Base-by-base conservation (phyloP, 345 rosid genomes). In the Hypericum perforatum region DNA sequence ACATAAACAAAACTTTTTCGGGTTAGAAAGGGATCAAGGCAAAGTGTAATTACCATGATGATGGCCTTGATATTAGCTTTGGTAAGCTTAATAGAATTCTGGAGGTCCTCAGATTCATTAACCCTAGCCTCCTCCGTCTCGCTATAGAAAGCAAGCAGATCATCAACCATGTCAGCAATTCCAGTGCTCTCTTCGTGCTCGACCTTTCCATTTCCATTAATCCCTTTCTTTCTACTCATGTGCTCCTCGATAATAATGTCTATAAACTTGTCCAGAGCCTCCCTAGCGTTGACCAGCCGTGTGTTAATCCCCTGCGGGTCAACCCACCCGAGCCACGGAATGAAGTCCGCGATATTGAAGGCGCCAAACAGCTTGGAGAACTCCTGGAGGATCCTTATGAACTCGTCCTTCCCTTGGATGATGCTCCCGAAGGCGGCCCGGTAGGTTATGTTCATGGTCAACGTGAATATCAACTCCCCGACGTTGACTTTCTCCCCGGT, bases 291-390 rank as follows among this genome's bases (percentile, higher is more conserved):
- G 8, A 42, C 67, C 0, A 85, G 75, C 55, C 98, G 67, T 5
- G 40, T 16, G 56, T 63, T 75, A 41, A 87, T 73, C n/a, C 96
- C 94, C 32, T 84, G 85, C 0, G 83, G 78, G 52, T 81, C 98
- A 3, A 77, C 56, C 84, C 89, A 71, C 4, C 71, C 68, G n/a
- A 91, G 71, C 61, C 60, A 72, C 10, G 95, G 96, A 15, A 91
- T 68, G 54, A 85, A 87, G 64, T 91, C 98, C 0, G 95, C 89
- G 7, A 91, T 66, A 54, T 91, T 91, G 45, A 91, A 91, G 6
- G 96, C 96, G 5, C 98, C 98, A 43, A 91, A 91, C 6, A 91
- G 82, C 80, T 82, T 84, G 0, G 98, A 91, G 51, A 91, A 91
- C 66, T 91, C 96, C 62, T 91, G 98, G 57, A 91, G 57, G 38